These are phyloP conservation scores for Botryotinia globosa DNA, from an alignment of 2,329 filamentous ascomycete species.

Conservation along the genomic window DNA sequence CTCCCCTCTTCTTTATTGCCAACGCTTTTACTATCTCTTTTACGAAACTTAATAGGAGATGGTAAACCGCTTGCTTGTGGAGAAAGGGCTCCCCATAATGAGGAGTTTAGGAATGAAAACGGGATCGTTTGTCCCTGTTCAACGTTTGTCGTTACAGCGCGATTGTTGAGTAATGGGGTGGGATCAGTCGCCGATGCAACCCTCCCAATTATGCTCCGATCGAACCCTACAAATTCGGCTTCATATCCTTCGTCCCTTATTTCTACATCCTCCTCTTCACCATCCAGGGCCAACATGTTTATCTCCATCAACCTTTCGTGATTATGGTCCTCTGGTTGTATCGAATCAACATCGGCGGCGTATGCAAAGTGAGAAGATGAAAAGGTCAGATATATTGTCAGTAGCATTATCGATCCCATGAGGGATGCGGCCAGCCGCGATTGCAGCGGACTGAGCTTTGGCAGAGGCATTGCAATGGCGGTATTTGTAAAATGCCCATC, in stretches of 20 bases:
- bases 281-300: slow-evolving; percentile 36
- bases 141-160: slow-evolving; percentile 57
- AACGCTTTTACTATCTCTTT: slow-evolving; percentile 23
- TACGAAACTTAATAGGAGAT: slow-evolving; percentile 32
- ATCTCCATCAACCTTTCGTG: slow-evolving; percentile 44
- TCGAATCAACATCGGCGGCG: slow-evolving; percentile 54
- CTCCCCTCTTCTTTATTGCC: slow-evolving; percentile 18
- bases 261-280: slow-evolving; percentile 37
- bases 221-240: slow-evolving; percentile 59
- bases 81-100: slow-evolving; percentile 48
- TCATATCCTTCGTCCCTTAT: slow-evolving; percentile 48
- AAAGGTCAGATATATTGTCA: slow-evolving; percentile 60
- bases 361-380: slow-evolving; percentile 59
- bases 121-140: slow-evolving; percentile 58
- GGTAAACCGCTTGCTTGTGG: slow-evolving; percentile 40
- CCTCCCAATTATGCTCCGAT: slow-evolving; percentile 61
- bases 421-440: slow-evolving; percentile 69
- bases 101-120: slow-evolving; percentile 61
- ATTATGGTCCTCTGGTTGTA: slow-evolving; percentile 46
- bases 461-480: slow-evolving; percentile 35
- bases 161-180: slow-evolving; percentile 61
- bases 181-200: slow-evolving; percentile 49
- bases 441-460: slow-evolving; percentile 64
- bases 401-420: slow-evolving; percentile 56
- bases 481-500: slow-evolving; percentile 18